Conservation (phyloP, 306 rosid species). For the Cucurbita argyrosperma region DNA sequence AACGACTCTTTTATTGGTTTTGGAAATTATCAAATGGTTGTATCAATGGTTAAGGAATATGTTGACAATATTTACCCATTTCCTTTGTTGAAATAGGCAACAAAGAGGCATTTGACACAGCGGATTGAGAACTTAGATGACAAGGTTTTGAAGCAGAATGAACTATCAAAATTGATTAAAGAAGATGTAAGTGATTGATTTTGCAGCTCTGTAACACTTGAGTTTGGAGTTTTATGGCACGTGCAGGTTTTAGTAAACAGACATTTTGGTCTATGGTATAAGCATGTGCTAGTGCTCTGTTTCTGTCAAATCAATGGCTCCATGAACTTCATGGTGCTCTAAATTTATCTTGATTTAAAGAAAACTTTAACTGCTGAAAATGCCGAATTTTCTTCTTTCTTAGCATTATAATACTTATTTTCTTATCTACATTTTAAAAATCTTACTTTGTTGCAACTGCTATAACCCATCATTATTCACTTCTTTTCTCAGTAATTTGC, state of each 20-base stretch:
- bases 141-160: conserved; percentile 71
- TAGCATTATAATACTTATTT: not conserved
- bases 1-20: not conserved
- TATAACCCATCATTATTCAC: not conserved
- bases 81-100: conserved; percentile 41
- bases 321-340: not conserved
- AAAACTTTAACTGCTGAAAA: not conserved
- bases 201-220: not conserved
- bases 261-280: not conserved
- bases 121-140: conserved; percentile 79
- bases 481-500: not conserved
- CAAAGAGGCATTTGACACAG: conserved; percentile 92
- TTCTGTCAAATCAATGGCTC: not conserved
- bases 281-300: too few species aligned
- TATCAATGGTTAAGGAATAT: not conserved
- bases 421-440: not conserved
- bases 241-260: not conserved
- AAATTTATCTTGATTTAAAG: not conserved
- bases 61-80: conserved; percentile 1
- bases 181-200: conserved; percentile 42
- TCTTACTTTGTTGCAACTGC: not conserved
- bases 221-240: not conserved
- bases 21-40: not conserved
- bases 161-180: conserved; percentile 46
- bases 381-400: not conserved